Evolutionary conservation across 257 asterid genomes (phyloP).

Genomic region (Solanum pinnatisectum): DNA sequence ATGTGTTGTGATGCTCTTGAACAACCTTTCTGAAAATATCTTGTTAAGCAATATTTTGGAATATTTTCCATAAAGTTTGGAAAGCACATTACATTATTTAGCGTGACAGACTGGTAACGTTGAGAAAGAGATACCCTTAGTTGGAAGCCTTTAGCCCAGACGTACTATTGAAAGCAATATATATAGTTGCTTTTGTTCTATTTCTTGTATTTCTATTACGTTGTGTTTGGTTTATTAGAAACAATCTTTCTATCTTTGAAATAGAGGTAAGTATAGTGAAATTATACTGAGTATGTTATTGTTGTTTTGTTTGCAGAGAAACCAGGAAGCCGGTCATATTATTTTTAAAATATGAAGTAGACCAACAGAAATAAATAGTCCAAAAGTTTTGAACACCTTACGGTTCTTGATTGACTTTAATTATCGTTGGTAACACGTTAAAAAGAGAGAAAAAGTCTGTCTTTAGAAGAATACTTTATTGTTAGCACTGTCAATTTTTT

Average conservation of each 20-base stretch:
- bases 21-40: no score
- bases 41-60: no score
- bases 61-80: no score
- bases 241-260: no score
- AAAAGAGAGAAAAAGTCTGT: background rate
- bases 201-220: no score
- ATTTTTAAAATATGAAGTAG: background rate
- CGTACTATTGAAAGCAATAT: no score
- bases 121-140: no score
- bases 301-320: background rate
- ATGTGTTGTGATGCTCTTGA: background rate
- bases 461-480: background rate
- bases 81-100: no score
- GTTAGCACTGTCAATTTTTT: background rate
- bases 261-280: background rate
- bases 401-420: background rate
- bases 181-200: no score
- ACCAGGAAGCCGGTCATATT: background rate
- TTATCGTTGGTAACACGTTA: background rate
- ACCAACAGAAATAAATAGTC: background rate
- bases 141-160: no score
- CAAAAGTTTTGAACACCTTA: background rate
- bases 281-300: background rate
- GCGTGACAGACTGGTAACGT: no score
- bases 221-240: no score